Base-by-base conservation (phyloP, 148 eudicot species). In the Talinum fruticosum region DNA sequence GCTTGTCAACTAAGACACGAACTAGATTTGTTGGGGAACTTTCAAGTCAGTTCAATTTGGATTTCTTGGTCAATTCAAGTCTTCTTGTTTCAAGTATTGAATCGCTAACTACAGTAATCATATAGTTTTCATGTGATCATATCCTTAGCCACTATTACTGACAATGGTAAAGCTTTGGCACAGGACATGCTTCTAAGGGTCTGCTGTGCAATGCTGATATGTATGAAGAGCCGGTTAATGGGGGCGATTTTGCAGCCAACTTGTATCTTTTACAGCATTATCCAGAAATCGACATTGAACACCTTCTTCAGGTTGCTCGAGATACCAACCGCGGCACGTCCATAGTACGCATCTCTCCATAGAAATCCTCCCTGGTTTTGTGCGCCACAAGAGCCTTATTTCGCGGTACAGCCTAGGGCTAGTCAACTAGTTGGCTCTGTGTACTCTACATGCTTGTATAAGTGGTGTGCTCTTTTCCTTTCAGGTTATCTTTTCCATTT, bases 201-300 rank as follows among this genome's bases (percentile, higher is more conserved):
- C 5, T 91, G 93, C 68, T 91, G 96, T 75, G 93, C 93, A 38
- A 86, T 91, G 96, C 80, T 91, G 37, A 16, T 91, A 34, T 87
- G 86, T 38, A 76, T 82, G 35, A 91, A 89, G 76, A 78, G 84
- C 82, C 83, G 80, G 45, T 65, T 91, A 71, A 67, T 91, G 76
- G 79, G 32, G 90, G 96, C 4, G 92, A 91, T 83, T 91, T 89
- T 75, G 84, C 87, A 45, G 87, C 83, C 8, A 91, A 91, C 82
- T 69, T 91, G 41, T 78, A 83, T 54, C 91, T 89, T n/a, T 53
- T 89, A 69, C 93, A 83, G 76, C 90, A 87, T 71, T 91, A 85
- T 71, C 96, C 93, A 2, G 72, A 84, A 21, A 82, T 83, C 67
- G 75, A 84, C 75, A 77, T 87, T 1, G 89, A 90, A 76, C 85